Evolutionary conservation across 352 stramenopile species (phyloP), one percentile per base, ranked within the genome.

Genomic region (Globisporangium abappressorium): DNA sequence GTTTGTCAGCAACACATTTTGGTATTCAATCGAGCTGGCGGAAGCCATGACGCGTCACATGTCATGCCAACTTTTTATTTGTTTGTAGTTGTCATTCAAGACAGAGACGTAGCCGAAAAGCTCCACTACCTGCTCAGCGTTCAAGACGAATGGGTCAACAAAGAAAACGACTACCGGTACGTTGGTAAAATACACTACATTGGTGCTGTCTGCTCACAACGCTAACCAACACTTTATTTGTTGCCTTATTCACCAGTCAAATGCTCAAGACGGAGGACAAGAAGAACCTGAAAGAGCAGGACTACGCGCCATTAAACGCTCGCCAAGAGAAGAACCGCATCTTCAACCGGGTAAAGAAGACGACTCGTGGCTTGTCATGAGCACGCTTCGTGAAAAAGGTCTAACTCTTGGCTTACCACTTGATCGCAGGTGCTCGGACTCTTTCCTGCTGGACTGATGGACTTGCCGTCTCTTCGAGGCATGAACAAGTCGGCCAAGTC

Each of bases 201-300:
- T 4, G 12, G 0, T 46, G 38, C 14, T 46, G 14, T 11, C 18
- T 24, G 24, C 2, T 24, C 43, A 15, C 18, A 22, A 24, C 1
- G 7, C 43, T 51, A 24, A 51, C 6, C 6, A 11, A 24, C 6
- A 51, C 15, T 49, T 49, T 7, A 14, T 12, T 46, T 46, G 14
- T 5, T 51, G 20, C 18, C 3, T 24, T 38, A 49, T 6, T n/a
- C 2, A 34, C 14, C 43, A 94, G 86, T 14, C 86, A 92, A 83
- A 91, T 96, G 85, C 81, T 96, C 20, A 96, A 96, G 73, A 93
- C 85, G 0, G 88, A 96, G 66, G 88, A 96, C 74, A 96, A 96
- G 68, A 96, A 96, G 57, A 70, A 89, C 66, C 78, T 96, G 75
- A 88, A 90, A 51, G 84, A 92, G 59, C 54, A 64, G 22, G 88